Evolutionary conservation across 805 yeast species (phyloP), one percentile per base, ranked within the genome.

Genomic region (Schwanniomyces polymorphus): DNA sequence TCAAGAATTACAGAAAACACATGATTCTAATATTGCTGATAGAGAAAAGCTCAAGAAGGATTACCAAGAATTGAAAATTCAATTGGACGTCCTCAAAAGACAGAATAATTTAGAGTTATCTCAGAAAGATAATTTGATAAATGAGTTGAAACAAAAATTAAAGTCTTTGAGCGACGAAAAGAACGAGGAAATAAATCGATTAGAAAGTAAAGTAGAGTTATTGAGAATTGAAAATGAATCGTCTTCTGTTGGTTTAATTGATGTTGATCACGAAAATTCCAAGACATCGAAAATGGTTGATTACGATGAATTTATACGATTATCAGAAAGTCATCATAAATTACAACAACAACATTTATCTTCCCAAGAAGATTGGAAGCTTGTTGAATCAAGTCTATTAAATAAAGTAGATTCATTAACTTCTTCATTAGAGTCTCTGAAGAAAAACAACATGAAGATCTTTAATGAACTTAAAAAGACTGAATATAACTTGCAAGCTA

Each of bases 301-400:
- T 33, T 74, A 72, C 41, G 73, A 68, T n/a, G 74, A 74, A 11
- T 75, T 65, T 45, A 61, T 72, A 27, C 76, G 73, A 52, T 52
- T 78, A 23, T 54, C 70, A 7, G 70, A 73, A 28, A 76, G 79
- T 35, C 82, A 84, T 53, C 81, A 78, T 38, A 67, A 76, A 12
- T 59, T 88, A 17, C 91, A 86, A 57, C 70, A 80, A 2, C 94
- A 91, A 61, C 85, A 88, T 53, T 78, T 87, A 7, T 77, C 84
- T 12, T 86, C 92, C 0, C 85, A 85, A 47, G 89, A 85, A 52
- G 88, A 86, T 61, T 89, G 97, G 96, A 84, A 86, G 47, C 70
- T 82, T 16, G 83, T 90, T 38, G 97, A 94, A 63, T 78, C 86
- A 34, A 74, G 82, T 3, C 72, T 90, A 49, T 78, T 79, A 48